Evolutionary conservation across 495 filamentous ascomycete genomes (phyloP).

Genomic region (Corynascus novoguineensis): DNA sequence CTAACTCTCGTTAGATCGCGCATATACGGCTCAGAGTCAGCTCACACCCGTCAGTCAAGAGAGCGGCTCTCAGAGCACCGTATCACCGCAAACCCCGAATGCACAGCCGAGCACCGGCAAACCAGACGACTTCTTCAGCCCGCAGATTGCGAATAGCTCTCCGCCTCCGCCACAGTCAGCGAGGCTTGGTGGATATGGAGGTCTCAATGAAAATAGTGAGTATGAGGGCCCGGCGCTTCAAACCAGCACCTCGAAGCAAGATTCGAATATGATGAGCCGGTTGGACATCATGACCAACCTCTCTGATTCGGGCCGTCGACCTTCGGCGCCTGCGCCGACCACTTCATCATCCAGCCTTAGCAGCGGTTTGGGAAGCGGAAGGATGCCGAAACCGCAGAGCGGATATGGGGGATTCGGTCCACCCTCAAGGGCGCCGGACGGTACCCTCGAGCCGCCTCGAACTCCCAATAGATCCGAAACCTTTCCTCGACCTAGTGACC

Average conservation of each 20-base stretch:
- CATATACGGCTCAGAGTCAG: constrained; percentile 53
- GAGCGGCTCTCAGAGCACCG: constrained; percentile 47
- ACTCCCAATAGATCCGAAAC: constrained; percentile 50
- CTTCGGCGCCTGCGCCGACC: constrained; percentile 28
- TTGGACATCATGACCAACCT: constrained; percentile 48
- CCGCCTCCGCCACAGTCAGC: constrained; percentile 26
- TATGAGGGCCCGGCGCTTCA: constrained; percentile 35
- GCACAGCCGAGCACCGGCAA: constrained; percentile 34
- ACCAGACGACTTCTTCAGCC: constrained; percentile 37
- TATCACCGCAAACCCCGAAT: constrained; percentile 51
- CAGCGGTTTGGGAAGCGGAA: constrained; percentile 31
- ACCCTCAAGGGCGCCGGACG: constrained; percentile 29
- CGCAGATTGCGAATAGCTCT: constrained; percentile 33
- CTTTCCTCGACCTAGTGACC: constrained; percentile 43
- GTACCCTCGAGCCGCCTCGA: constrained; percentile 33
- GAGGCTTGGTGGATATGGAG: constrained; percentile 38
- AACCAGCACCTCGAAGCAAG: constrained; percentile 35
- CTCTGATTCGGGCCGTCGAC: constrained; percentile 45
- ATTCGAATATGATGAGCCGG: constrained; percentile 48
- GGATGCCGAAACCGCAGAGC: constrained; percentile 35
- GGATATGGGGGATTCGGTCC: constrained; percentile 48
- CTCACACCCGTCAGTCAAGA: constrained; percentile 57
- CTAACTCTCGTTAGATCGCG: constrained; percentile 51
- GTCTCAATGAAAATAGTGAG: constrained; percentile 48
- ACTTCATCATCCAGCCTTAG: constrained; percentile 42